Conservation (phyloP, 371 early-diverging fungal species). For the Funneliformis caledonium region DNA sequence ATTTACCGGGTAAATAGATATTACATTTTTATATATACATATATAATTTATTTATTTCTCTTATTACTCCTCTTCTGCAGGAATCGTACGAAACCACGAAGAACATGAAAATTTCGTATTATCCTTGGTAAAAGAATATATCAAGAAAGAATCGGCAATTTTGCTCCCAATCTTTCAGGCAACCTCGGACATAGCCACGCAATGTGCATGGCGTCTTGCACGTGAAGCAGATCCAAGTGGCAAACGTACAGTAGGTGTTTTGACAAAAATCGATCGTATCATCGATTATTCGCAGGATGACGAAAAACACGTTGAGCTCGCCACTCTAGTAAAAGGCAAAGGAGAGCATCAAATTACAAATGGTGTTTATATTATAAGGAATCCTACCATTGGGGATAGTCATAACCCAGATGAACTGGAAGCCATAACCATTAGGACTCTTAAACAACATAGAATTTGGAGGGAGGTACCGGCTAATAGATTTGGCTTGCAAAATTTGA, state of each 20-base stretch:
- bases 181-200: conserved; percentile 59
- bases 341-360: background rate
- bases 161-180: conserved; percentile 56
- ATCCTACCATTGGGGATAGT: background rate
- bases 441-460: background rate
- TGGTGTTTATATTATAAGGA: background rate
- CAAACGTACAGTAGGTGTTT: conserved; percentile 54
- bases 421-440: background rate
- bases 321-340: background rate
- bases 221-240: conserved; percentile 53
- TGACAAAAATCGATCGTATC: conserved; percentile 60
- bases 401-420: background rate
- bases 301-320: background rate
- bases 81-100: background rate
- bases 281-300: conserved; percentile 22
- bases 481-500: background rate
- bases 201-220: conserved; percentile 50
- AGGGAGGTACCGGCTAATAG: background rate
- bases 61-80: background rate
- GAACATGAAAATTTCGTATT: background rate
- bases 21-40: background rate
- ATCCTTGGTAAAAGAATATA: conserved; percentile 48
- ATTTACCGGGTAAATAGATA: background rate
- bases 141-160: conserved; percentile 50
- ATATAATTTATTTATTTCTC: background rate